Conservation (phyloP, 1,139 yeast species). For the Cylindricascospora bacillispora region DNA sequence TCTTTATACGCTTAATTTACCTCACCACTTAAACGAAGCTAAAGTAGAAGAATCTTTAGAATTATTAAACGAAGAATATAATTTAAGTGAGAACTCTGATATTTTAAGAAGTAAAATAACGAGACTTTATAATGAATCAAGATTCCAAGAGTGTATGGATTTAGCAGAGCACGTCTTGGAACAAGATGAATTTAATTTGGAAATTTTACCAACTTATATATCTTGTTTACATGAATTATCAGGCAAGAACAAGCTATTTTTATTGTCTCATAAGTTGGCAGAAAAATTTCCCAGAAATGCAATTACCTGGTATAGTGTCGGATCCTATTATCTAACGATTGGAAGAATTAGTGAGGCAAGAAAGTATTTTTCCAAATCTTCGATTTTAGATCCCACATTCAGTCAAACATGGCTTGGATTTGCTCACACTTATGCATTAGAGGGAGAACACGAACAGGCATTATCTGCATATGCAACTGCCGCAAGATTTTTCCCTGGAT, state of each 20-base stretch:
- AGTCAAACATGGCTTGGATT: slow-evolving; percentile 98
- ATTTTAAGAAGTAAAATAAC: slow-evolving; percentile 62
- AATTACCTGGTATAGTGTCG: slow-evolving; percentile 87
- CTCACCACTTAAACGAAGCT: slow-evolving; percentile 54
- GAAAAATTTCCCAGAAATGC: slow-evolving; percentile 75
- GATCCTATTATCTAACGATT: slow-evolving; percentile 72
- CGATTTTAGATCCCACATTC: slow-evolving; percentile 77
- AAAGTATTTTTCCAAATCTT: slow-evolving; percentile 77
- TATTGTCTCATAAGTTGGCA: slow-evolving; percentile 75
- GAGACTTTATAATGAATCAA: slow-evolving; percentile 60
- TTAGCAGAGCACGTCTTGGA: slow-evolving; percentile 56
- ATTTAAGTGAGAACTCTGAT: slow-evolving; percentile 56
- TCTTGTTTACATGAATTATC: slow-evolving; percentile 81
- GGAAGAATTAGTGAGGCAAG: slow-evolving; percentile 73
- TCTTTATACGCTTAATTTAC: slow-evolving; percentile 62
- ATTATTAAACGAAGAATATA: slow-evolving; percentile 57
- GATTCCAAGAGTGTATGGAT: slow-evolving; percentile 61
- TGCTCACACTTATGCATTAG: slow-evolving; percentile 95
- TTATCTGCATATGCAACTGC: slow-evolving; percentile 96
- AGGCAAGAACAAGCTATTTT: slow-evolving; percentile 67
- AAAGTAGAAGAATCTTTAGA: slow-evolving; percentile 55
- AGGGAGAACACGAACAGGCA: slow-evolving; percentile 98
- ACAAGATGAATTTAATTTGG: slow-evolving; percentile 57
- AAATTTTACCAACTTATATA: slow-evolving; percentile 67
- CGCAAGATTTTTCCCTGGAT: slow-evolving; percentile 85